Base-by-base conservation (phyloP, 1,139 yeast species). In the Kodamaea derodonti region DNA sequence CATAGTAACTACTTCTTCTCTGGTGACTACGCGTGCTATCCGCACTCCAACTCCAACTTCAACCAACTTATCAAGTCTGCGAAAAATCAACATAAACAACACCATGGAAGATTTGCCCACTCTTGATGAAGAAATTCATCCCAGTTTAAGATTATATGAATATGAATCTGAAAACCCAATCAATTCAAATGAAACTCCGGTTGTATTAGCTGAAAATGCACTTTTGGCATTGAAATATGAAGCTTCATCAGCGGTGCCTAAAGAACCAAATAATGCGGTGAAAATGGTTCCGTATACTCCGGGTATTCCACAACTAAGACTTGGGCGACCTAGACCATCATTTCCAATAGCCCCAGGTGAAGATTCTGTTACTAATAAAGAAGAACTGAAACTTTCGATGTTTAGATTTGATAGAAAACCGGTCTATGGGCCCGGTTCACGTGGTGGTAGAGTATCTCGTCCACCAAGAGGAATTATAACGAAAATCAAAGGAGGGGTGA, bases 341-440 rank as follows among this genome's bases (percentile, higher is more conserved):
- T 48, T 35, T 16, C 23, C 30, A 7, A 17, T 33, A 4, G 46
- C 53, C 3, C 47, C 58, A 4, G 60, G 59, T 2, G 54, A 48
- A 24, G 47, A 56, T 26, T 57, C 62, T 2, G 52, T 67, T 1
- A 49, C 55, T 33, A 67, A 67, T 43, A 51, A 52, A 33, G 58
- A 54, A 24, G 58, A 60, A 33, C 52, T 72, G 9, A 52, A 61
- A 20, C 46, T 64, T 24, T 58, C 69, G 32, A 57, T 57, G 42
- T 67, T 68, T 37, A 43, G 72, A 15, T 50, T 67, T 12, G 72
- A 68, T 42, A 46, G 52, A 15, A 48, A 51, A 22, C 74, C 74
- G 1, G 46, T 68, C 1, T 65, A 57, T 37, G 74, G 74, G 0
- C 71, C 72, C 0, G 74, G 74, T 1, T 66, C 72, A 3, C 51